Evolutionary conservation across 805 yeast species (phyloP), one percentile per base, ranked within the genome.

Genomic region (Wickerhamomyces queroliae): DNA sequence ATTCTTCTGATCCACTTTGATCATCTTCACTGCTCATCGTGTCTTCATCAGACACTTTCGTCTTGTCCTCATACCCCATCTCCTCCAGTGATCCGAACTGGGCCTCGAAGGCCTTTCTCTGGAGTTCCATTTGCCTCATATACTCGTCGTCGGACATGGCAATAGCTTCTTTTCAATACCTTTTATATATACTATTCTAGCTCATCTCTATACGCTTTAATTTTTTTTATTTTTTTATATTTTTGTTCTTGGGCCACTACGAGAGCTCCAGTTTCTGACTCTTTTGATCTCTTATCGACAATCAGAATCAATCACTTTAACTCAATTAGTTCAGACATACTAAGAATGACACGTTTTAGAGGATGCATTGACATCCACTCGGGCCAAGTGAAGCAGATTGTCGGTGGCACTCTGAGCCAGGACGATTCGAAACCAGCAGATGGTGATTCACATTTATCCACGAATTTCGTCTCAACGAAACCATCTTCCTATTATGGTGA

Each of bases 291-390:
- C n/a, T n/a, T n/a, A n/a, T n/a, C n/a, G n/a, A n/a, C n/a, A n/a
- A n/a, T n/a, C n/a, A n/a, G n/a, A n/a, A n/a, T n/a, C n/a, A n/a
- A n/a, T n/a, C n/a, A n/a, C n/a, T n/a, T n/a, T n/a, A n/a, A n/a
- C n/a, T n/a, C n/a, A n/a, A n/a, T n/a, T n/a, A n/a, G 25, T 8
- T 8, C 15, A 18, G 29, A 21, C 33, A 16, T 23, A 32, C 23
- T 15, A 27, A 38, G 23, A 21, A 89, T 90, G 96, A 90, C 96
- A 0, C 71, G 72, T 38, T 93, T 87, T 63, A 76, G 90, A 53
- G 98, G 97, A 1, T 93, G 99, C 56, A 91, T 93, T 28, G 99
- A 93, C 58, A 80, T 93, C 42, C 99, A 93, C 61, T 75, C 83
- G 7, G 99, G 99, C 2, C 83, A 86, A 49, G 99, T 93, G 44